Percentiles rank a stretch among this genome's conserved stretches.
These are phyloP conservation scores for Achaetomium macrosporum DNA, from an alignment of 2,329 filamentous ascomycete genomes.

Conservation along the genomic window DNA sequence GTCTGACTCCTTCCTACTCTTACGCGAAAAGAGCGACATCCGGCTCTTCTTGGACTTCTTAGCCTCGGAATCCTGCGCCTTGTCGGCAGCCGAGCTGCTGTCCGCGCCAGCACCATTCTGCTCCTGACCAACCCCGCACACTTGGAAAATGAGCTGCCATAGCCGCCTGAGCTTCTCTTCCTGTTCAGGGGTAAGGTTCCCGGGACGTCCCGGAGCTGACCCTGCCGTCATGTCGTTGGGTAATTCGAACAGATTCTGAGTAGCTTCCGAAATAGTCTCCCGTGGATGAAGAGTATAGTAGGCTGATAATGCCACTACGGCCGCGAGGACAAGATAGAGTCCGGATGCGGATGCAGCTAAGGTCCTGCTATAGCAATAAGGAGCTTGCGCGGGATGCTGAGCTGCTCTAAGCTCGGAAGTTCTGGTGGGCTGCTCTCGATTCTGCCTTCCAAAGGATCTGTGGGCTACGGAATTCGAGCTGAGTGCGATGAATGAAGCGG, in stretches of 20 bases:
- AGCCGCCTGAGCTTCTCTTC: slow-evolving; percentile 83
- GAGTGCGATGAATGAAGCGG: neutral
- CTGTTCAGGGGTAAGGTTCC: slow-evolving; percentile 83
- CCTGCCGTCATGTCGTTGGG: slow-evolving; percentile 28
- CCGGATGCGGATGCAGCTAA: slow-evolving; percentile 13
- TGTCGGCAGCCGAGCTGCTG: slow-evolving; percentile 28
- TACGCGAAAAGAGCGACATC: slow-evolving; percentile 60
- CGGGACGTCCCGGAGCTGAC: slow-evolving; percentile 64
- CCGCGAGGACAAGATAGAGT: slow-evolving; percentile 15
- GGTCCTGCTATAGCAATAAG: neutral
- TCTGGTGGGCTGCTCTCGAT: neutral
- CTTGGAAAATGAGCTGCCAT: slow-evolving; percentile 69
- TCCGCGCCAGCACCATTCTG: slow-evolving; percentile 24
- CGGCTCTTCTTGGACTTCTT: slow-evolving; percentile 62
- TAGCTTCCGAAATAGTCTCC: neutral
- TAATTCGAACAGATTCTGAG: slow-evolving; percentile 5
- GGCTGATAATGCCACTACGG: slow-evolving; percentile 14
- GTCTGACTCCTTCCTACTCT: slow-evolving; percentile 50
- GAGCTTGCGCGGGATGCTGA: neutral
- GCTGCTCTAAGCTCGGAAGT: neutral
- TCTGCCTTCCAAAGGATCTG: neutral
- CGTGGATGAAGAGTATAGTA: slow-evolving; percentile 11
- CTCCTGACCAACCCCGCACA: slow-evolving; percentile 58
- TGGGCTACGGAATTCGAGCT: neutral
- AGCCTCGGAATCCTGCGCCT: slow-evolving; percentile 24